A percentile compares a stretch with the other conserved stretches of the same genome.
phyloP scores from a whole-genome alignment of 805 yeast species.

The Candida silvicultrix region DNA sequence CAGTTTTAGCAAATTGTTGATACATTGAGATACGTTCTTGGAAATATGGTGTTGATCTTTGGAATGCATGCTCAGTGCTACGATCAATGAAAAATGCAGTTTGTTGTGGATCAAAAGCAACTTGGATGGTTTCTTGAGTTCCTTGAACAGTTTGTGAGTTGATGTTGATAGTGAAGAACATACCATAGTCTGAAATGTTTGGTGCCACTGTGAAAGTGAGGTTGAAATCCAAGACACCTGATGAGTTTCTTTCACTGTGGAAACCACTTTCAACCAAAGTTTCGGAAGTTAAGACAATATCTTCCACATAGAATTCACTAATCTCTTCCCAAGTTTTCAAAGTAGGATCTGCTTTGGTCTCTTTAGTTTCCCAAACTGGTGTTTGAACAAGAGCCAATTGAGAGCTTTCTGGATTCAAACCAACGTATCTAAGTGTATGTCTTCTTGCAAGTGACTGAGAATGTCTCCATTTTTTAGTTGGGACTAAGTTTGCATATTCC shows the following conservation, averaged over 20 bases:
- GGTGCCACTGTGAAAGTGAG: conserved; percentile 12
- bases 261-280: conserved; percentile 1
- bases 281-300: neutral
- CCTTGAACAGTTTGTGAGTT: conserved; percentile 13
- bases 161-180: conserved; percentile 14
- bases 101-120: conserved; percentile 22
- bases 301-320: neutral
- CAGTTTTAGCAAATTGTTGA: conserved; percentile 15
- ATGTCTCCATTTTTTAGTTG: conserved; percentile 30
- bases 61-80: conserved; percentile 17
- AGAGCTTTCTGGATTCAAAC: conserved; percentile 21
- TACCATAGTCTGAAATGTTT: conserved; percentile 7
- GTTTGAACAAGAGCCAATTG: conserved; percentile 17
- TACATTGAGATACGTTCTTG: conserved; percentile 20
- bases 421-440: conserved; percentile 20
- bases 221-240: conserved; percentile 22
- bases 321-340: neutral
- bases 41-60: conserved; percentile 20
- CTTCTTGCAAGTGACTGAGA: conserved; percentile 30
- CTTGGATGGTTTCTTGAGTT: conserved; percentile 15
- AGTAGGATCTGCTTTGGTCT: neutral
- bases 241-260: conserved; percentile 2
- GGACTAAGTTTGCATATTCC: conserved; percentile 31
- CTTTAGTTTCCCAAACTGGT: conserved; percentile 17
- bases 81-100: conserved; percentile 24